A percentile compares a stretch with the other conserved stretches of the same genome.
These are phyloP conservation scores for Cryptococcus hybrid DNA, from an alignment of 1,284 basidiomycete genomes.

Conservation along the genomic window DNA sequence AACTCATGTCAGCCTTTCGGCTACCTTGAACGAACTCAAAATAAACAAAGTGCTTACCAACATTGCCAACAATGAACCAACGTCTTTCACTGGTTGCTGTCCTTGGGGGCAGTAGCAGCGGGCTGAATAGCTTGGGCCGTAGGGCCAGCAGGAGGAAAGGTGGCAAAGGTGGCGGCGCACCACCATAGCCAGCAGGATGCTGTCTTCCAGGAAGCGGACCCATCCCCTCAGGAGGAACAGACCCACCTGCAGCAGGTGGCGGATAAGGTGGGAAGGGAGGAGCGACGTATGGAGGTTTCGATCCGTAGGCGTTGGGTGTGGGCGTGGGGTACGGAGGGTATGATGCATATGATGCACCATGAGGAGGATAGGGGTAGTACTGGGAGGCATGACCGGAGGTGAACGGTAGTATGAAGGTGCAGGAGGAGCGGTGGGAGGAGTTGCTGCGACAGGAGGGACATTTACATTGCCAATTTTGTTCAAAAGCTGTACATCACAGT, in stretches of 20 bases:
- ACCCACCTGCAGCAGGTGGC: background rate
- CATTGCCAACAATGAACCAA: slow-evolving; percentile 19
- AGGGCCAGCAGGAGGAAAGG: background rate
- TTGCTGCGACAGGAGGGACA: background rate
- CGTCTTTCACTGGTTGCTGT: slow-evolving; percentile 9
- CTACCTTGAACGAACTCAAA: too few relatives aligned
- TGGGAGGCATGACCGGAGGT: background rate
- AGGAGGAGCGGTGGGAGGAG: slow-evolving; percentile 1
- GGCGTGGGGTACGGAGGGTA: slow-evolving; percentile 2
- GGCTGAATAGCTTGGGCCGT: background rate
- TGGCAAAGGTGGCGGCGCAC: too few relatives aligned
- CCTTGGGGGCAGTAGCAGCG: background rate
- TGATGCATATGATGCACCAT: background rate
- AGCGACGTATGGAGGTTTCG: background rate
- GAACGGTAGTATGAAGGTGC: background rate
- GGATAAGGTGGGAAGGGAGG: slow-evolving; percentile 4
- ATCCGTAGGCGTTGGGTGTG: background rate
- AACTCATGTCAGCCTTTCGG: too few relatives aligned
- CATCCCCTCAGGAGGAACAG: background rate
- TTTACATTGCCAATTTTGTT: background rate
- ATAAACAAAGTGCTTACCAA: slow-evolving; percentile 8
- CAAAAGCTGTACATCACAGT: background rate
- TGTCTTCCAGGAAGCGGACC: slow-evolving; percentile 2
- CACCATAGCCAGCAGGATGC: too few relatives aligned
- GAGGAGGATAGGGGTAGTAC: background rate